Evolutionary conservation across 176 grass and related monocot genomes (phyloP), one percentile per base, ranked within the genome.

Genomic region (Eleusine indica): DNA sequence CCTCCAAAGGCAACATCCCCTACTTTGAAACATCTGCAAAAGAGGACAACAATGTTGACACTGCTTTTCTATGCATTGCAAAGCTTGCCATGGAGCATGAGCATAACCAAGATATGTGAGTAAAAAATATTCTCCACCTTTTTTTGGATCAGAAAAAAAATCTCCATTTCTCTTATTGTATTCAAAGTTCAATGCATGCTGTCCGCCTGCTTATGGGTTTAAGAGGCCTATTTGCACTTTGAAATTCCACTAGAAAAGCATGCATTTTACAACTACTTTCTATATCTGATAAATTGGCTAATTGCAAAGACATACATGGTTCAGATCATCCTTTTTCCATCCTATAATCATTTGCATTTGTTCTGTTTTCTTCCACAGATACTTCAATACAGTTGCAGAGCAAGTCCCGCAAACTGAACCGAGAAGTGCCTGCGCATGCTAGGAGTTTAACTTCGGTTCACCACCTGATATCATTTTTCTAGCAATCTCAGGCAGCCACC

Each of bases 11-110:
- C n/a, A 87, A 96, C 72, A 94, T 99, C 44, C 97, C 93, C 8
- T 96, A 99, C 49, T 94, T 96, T 30, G 91, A 96, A 76, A 99
- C 93, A 43, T 99, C 97, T 6, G 97, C 97, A 18, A 99, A 96
- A 86, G 93, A 99, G 41, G 93, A 96, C 80, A 82, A 70, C 81
- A 96, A 99, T 54, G 91, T 99, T 30, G 93, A 96, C 87, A 89
- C 76, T 71, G 93, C 97, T 73, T 96, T 99, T 56, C 78, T 99
- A 1, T 90, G 84, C 77, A 64, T 99, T 39, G 97, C 91, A 48
- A 96, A 92, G 84, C 97, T 99, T 5, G 97, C 89, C 4, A 39
- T 99, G 62, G 85, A 94, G 41, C 88, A 89, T 30, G 97, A 94
- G 71, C 89, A 85, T 63, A 90, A 96, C 29, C 91, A 92, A 71